These are phyloP conservation scores for Populus euphratica DNA, from an alignment of 345 rosid genomes.

Conservation along the genomic window DNA sequence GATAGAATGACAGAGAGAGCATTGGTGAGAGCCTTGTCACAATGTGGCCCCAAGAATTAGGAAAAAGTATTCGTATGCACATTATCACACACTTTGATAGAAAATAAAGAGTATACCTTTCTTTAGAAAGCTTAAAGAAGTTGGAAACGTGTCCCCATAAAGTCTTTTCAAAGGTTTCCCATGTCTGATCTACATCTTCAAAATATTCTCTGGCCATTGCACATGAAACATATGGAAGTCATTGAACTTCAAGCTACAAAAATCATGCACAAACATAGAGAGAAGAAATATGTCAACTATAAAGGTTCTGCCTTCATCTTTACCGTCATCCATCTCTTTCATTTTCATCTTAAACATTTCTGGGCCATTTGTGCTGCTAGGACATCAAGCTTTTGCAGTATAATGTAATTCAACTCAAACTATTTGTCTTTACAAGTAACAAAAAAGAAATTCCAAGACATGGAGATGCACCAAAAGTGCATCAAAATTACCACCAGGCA, in stretches of 20 bases:
- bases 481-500: background rate
- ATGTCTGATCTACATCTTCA: conserved; percentile 92
- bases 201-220: conserved; percentile 72
- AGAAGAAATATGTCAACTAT: background rate
- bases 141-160: conserved; percentile 84
- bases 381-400: background rate
- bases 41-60: background rate
- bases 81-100: background rate
- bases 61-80: background rate
- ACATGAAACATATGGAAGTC: conserved; percentile 8
- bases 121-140: conserved; percentile 86
- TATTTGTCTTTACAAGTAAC: background rate
- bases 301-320: background rate
- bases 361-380: background rate
- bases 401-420: background rate
- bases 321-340: background rate
- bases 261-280: background rate
- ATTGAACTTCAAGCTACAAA: conserved; percentile 13
- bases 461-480: background rate
- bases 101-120: conserved; percentile 53
- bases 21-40: background rate
- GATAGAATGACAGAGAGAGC: background rate
- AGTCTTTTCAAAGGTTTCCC: conserved; percentile 98
- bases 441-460: background rate
- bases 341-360: background rate